Percentiles rank a stretch among this genome's conserved stretches.
These are phyloP conservation scores for Pseudogymnoascus sp. DNA, from an alignment of 2,329 filamentous ascomycete genomes.

Conservation along the genomic window DNA sequence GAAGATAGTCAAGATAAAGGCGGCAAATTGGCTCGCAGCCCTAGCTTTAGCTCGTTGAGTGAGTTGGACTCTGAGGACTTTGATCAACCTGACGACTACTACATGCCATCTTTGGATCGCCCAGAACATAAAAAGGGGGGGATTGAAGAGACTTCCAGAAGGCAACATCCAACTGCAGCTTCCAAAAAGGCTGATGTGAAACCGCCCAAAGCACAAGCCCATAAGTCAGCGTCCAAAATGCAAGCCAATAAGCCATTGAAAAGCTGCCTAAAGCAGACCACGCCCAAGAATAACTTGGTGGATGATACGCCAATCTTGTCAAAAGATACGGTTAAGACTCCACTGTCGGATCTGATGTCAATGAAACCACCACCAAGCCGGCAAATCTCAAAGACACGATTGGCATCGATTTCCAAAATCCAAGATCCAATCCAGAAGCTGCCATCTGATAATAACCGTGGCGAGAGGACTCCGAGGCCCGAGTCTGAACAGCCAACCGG, in stretches of 20 bases:
- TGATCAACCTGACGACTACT: background rate
- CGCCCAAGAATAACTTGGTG: background rate
- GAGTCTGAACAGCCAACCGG: background rate
- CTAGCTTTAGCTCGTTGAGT: background rate
- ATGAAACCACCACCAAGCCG: conserved; percentile 15
- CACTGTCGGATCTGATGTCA: conserved; percentile 10
- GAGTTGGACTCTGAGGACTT: background rate
- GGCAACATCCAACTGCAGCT: background rate
- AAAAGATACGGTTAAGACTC: background rate
- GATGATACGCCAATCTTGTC: background rate
- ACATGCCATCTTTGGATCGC: background rate
- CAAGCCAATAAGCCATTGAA: background rate
- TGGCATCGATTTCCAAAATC: background rate
- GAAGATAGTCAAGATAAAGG: background rate
- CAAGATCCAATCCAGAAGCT: background rate
- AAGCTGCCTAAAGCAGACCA: background rate
- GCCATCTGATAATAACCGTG: too few relatives aligned
- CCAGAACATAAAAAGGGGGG: background rate
- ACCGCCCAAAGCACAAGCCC: background rate
- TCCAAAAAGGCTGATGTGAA: background rate
- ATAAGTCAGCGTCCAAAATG: background rate
- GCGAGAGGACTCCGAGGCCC: background rate
- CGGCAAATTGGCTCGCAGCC: background rate
- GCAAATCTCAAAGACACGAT: conserved; percentile 8
- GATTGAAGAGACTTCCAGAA: background rate